Evolutionary conservation across 345 rosid genomes (phyloP), one percentile per base, ranked within the genome.

Genomic region (Xanthoceras sorbifolium): DNA sequence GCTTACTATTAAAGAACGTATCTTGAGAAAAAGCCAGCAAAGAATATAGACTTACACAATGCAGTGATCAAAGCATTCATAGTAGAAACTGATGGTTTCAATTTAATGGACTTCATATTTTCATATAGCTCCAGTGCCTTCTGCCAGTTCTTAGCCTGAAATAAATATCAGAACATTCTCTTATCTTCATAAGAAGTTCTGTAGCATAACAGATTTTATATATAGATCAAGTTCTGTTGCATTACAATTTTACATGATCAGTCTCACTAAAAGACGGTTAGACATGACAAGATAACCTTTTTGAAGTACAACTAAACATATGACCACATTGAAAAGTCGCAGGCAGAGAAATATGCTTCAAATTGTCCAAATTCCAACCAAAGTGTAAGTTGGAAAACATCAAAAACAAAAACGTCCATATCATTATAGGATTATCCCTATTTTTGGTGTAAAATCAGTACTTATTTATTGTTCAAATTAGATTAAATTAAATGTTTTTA

Each of bases 31-130:
- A 44, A 2, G 9, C 9, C 34, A 50, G 75, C 67, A 34, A 72
- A 36, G 36, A 46, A 71, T 67, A 31, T 57, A 72, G 75, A 76
- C 99, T 91, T 87, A 95, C 98, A 91, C 84, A 95, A 87, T 66
- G 96, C 89, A 77, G 93, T 91, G 71, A 93, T 89, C 83, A 95
- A 84, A 44, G 98, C 99, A 86, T 93, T 93, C 88, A 93, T 82
- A 25, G 94, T 89, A 69, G 99, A 84, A 79, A 95, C 85, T 26
- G 96, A 88, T 82, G 91, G 94, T 59, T 84, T 87, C 75, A 95
- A 82, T 78, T 77, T 87, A 42, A 84, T 76, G 74, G 90, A 85
- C 87, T 87, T 93, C 82, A 93, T 89, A 63, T 85, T 83, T 69
- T 91, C 91, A 65, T 90, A 93, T 64, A 92, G 86, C 87, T 89